phyloP scores from a whole-genome alignment of 768 basidiomycete species.

The Suillus luteus region DNA sequence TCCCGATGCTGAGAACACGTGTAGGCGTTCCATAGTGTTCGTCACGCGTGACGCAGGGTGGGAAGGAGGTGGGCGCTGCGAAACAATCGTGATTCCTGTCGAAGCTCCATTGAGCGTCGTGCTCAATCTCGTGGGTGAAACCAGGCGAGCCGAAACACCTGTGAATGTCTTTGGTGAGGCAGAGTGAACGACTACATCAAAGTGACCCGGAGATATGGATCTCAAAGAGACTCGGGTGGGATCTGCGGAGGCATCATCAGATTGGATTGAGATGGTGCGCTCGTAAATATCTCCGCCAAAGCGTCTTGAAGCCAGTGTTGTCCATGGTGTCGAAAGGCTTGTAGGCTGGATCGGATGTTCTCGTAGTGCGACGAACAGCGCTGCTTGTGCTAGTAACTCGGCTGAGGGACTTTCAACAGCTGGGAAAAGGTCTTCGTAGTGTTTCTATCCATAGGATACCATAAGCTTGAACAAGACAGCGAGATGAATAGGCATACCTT shows the following conservation, averaged over 20 bases:
- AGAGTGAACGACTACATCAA: conserved; percentile 52
- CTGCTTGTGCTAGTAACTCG: conserved; percentile 74
- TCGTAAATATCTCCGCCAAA: conserved; percentile 76
- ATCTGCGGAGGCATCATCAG: conserved; percentile 47
- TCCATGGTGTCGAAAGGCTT: conserved; percentile 59
- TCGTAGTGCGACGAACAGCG: conserved; percentile 71
- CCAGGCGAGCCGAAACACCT: conserved; percentile 58
- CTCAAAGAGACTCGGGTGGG: conserved; percentile 42
- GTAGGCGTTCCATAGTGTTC: conserved; percentile 70
- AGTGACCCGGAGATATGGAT: conserved; percentile 45
- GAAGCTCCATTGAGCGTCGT: conserved; percentile 54
- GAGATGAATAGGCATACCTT: conserved; percentile 41
- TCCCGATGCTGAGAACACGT: conserved; percentile 63
- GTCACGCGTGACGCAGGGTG: conserved; percentile 55
- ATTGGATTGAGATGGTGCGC: conserved; percentile 62
- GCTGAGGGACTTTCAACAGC: conserved; percentile 56
- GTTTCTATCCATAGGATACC: conserved; percentile 57
- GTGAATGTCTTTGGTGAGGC: conserved; percentile 39
- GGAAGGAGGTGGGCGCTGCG: conserved; percentile 59
- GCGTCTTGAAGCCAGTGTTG: conserved; percentile 66
- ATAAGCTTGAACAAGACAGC: neutral
- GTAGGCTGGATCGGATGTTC: conserved; percentile 44
- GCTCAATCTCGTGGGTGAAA: conserved; percentile 52
- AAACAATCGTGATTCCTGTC: conserved; percentile 67
- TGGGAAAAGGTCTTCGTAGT: conserved; percentile 81